A percentile compares a stretch with the other conserved stretches of the same genome.
Conservation (phyloP, 2,329 filamentous ascomycete species). For the Fusarium napiforme region DNA sequence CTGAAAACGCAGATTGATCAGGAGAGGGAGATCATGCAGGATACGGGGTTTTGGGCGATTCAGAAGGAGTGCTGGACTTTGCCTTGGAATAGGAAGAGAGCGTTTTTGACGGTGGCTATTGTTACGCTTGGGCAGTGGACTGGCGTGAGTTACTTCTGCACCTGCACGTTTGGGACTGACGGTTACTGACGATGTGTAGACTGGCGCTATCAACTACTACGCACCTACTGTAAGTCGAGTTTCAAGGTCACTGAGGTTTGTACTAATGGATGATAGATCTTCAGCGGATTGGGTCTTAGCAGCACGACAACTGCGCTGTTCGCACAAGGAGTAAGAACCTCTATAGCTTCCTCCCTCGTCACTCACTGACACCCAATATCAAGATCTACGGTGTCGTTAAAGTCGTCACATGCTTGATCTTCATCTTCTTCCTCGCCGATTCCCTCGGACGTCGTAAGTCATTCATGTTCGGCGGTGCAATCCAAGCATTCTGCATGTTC, state of each 20-base stretch:
- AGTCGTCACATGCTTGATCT: conserved; percentile 68
- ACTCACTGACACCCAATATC: accelerated
- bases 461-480: conserved; percentile 41
- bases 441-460: conserved; percentile 67
- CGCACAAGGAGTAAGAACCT: conserved; percentile 66
- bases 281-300: conserved; percentile 65
- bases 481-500: conserved; percentile 59
- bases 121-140: conserved; percentile 44
- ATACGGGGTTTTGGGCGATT: conserved; percentile 32
- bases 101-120: conserved; percentile 40
- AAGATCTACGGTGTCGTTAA: conserved; percentile 71
- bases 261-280: conserved; percentile 55
- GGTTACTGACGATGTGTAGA: conserved; percentile 8
- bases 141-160: conserved; percentile 30
- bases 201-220: conserved; percentile 64
- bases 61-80: conserved; percentile 39
- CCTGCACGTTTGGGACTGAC: accelerated
- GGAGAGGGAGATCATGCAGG: conserved; percentile 35
- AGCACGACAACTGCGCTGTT: conserved; percentile 67
- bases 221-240: conserved; percentile 56
- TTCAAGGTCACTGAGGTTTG: accelerated
- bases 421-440: conserved; percentile 72
- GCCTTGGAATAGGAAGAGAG: conserved; percentile 38
- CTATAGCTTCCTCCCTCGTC: accelerated
- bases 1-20: conserved; percentile 33